Evolutionary conservation across 345 rosid genomes (phyloP), one percentile per base, ranked within the genome.

Genomic region (Brassica incana): DNA sequence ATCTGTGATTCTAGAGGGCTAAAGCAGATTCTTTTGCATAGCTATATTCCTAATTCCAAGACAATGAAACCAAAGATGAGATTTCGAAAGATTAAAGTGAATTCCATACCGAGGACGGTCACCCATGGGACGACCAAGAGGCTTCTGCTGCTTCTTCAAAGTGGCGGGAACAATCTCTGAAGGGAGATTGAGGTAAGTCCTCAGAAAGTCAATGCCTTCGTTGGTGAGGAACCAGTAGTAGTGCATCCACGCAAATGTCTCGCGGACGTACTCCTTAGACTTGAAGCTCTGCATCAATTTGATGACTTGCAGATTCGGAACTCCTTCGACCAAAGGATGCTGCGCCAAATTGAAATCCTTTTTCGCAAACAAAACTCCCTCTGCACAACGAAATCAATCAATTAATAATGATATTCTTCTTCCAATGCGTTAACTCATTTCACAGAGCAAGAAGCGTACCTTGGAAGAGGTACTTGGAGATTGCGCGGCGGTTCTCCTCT

Each of bases 191-290:
- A 94, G 96, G 81, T 92, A 94, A 25, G 87, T 88, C 73, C 97
- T 82, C 5, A 94, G 78, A 82, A 90, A 92, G 77, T 89, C 96
- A 36, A 94, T 94, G 69, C 98, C 98, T 69, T 90, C 94, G 75
- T 94, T 87, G 5, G 97, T 94, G 33, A 94, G 90, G 84, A 85
- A 94, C 98, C 98, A 92, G 76, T 92, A 94, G 79, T 94, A 92
- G 69, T 94, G 98, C 97, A 94, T 94, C 98, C 98, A 94, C 12
- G 97, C 98, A 72, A 94, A 94, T 3, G 97, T 94, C 88, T 92
- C 98, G 1, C 88, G 81, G 3, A 92, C 98, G 68, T 90, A 92
- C 82, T 94, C 98, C 92, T 92, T 94, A 0, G 98, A 94, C 75
- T 94, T 92, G 81, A 94, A 94, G 80, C 95, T 90, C 81, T 93